These are phyloP conservation scores for Hymenoscyphus scutula DNA, from an alignment of 2,329 filamentous ascomycete species.

Conservation along the genomic window DNA sequence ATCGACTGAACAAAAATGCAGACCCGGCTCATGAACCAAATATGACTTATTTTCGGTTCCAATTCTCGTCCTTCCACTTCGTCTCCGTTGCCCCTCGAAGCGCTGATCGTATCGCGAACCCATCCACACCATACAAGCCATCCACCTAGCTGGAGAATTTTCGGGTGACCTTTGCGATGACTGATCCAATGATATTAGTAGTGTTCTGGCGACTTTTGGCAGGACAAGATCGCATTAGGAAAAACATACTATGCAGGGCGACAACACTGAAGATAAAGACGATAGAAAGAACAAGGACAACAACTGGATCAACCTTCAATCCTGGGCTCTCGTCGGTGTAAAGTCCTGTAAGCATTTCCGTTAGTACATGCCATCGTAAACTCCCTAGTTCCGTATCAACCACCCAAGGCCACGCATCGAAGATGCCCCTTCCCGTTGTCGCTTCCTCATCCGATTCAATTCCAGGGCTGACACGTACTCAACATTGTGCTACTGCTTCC, in stretches of 20 bases:
- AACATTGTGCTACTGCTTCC: slow-evolving; percentile 98
- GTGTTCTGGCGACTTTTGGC: background rate
- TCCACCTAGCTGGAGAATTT: slow-evolving; percentile 60
- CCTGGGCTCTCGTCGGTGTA: slow-evolving; percentile 99
- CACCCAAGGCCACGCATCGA: slow-evolving; percentile 2
- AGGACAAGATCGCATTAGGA: background rate
- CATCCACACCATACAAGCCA: background rate
- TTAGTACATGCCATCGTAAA: slow-evolving; percentile 14
- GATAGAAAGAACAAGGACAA: slow-evolving; percentile 91
- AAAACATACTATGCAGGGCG: slow-evolving; percentile 82
- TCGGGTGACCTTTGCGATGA: slow-evolving; percentile 93
- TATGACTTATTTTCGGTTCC: slow-evolving; percentile 8
- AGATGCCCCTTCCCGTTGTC: background rate
- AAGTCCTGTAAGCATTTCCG: slow-evolving; percentile 54
- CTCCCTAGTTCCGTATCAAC: background rate
- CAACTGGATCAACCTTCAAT: slow-evolving; percentile 95
- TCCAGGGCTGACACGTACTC: slow-evolving; percentile 56
- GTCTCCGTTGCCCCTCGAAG: background rate
- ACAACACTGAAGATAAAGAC: slow-evolving; percentile 99
- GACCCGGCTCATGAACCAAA: slow-evolving; percentile 8
- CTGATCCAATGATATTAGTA: slow-evolving; percentile 45
- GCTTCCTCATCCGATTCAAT: slow-evolving; percentile 5
- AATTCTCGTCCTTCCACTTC: background rate
- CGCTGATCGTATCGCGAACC: background rate
- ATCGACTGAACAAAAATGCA: slow-evolving; percentile 3